These are phyloP conservation scores for Chrysoporthe puriensis DNA, from an alignment of 2,329 filamentous ascomycete species.

Conservation along the genomic window DNA sequence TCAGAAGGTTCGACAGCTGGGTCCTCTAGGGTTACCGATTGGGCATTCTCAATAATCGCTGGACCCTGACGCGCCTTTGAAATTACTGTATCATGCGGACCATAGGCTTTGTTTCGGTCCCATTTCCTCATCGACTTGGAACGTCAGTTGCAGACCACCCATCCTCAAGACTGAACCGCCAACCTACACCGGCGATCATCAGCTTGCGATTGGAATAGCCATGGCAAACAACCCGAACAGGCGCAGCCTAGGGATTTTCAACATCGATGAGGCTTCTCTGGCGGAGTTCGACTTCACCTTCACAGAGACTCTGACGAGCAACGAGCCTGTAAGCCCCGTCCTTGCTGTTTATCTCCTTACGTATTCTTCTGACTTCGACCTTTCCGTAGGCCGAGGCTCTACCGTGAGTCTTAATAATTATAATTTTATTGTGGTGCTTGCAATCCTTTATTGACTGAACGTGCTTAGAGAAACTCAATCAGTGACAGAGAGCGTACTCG, in stretches of 20 bases:
- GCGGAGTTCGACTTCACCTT: conserved; percentile 26
- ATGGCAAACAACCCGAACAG: conserved; percentile 27
- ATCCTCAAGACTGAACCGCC: neutral
- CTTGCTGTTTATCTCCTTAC: neutral
- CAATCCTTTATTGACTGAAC: neutral
- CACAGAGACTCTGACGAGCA: conserved; percentile 17
- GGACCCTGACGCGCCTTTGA: neutral
- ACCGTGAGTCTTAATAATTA: conserved; percentile 20
- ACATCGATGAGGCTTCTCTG: conserved; percentile 19
- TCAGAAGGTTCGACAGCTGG: neutral
- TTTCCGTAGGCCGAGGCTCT: conserved; percentile 17
- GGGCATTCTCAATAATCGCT: neutral
- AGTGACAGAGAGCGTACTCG: conserved; percentile 24
- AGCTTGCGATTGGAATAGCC: neutral
- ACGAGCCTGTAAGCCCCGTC: conserved; percentile 13
- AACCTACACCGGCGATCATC: neutral
- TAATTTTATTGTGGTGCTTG: too few species aligned
- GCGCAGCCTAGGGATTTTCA: conserved; percentile 23
- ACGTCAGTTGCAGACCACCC: neutral
- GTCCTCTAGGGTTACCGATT: neutral
- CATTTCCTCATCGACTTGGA: neutral
- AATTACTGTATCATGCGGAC: conserved; percentile 5
- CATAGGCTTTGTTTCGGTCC: neutral
- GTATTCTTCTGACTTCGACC: neutral
- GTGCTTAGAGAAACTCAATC: conserved; percentile 20